Percentiles rank a stretch among this genome's conserved stretches.
phyloP scores from a whole-genome alignment of 768 basidiomycete genomes.

The Russula virescens region DNA sequence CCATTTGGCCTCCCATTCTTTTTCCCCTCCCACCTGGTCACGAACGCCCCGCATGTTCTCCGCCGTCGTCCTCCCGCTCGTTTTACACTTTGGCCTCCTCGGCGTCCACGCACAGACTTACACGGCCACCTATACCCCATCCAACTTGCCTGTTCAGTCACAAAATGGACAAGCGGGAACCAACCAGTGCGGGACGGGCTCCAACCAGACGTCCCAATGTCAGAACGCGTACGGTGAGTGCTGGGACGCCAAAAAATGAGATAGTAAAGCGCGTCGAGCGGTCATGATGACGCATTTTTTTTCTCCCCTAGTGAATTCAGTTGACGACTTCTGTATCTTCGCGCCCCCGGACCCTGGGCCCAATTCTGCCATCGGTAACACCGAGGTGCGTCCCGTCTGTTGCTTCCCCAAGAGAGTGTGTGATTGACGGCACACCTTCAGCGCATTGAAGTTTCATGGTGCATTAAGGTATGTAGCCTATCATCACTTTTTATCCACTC shows the following conservation, averaged over 20 bases:
- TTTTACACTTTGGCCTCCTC: constrained; percentile 16
- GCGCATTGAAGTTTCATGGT: constrained; percentile 51
- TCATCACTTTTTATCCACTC: background rate
- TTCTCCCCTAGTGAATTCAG: constrained; percentile 48
- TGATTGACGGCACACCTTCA: constrained; percentile 37
- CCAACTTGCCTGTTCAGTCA: constrained; percentile 41
- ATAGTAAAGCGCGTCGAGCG: background rate
- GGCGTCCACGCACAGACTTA: constrained; percentile 33
- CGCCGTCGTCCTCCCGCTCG: constrained; percentile 4
- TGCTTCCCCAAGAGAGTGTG: background rate
- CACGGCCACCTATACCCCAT: constrained; percentile 45
- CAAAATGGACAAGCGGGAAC: constrained; percentile 59
- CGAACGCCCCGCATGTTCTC: constrained; percentile 12
- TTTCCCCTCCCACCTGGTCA: background rate
- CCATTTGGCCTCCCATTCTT: background rate
- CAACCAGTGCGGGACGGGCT: constrained; percentile 55
- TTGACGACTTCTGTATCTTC: constrained; percentile 54
- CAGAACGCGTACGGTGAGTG: constrained; percentile 58
- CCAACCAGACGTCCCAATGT: constrained; percentile 54
- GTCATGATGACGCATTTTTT: background rate
- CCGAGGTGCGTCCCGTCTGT: constrained; percentile 42
- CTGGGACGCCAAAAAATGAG: too few species aligned
- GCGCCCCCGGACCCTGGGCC: constrained; percentile 47
- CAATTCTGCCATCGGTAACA: constrained; percentile 50
- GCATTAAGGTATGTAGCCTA: constrained; percentile 35